Conservation (phyloP, 352 stramenopile species). For the Blastocystis hominis region DNA sequence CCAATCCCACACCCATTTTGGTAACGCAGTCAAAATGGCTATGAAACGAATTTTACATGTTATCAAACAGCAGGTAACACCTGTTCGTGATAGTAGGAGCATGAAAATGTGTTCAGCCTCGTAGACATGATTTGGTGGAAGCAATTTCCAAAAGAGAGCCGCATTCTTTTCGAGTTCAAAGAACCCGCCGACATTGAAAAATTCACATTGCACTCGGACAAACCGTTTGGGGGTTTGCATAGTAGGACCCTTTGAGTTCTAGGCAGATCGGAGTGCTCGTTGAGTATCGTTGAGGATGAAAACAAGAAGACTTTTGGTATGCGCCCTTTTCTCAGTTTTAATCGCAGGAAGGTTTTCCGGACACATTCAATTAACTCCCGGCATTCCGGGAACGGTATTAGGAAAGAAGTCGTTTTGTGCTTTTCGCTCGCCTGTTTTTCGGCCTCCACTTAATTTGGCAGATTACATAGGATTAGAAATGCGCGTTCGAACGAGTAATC, state of each 20-base stretch:
- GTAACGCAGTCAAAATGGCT: neutral
- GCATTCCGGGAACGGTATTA: slow-evolving; percentile 52
- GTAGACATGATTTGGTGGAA: slow-evolving; percentile 57
- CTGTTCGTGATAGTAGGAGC: slow-evolving; percentile 29
- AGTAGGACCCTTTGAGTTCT: neutral
- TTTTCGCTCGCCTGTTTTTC: slow-evolving; percentile 51
- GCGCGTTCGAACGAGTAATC: slow-evolving; percentile 46
- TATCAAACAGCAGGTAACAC: slow-evolving; percentile 51
- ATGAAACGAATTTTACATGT: slow-evolving; percentile 52
- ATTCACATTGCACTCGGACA: slow-evolving; percentile 54
- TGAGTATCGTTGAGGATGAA: slow-evolving; percentile 47
- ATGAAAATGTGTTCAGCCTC: neutral
- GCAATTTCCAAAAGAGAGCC: slow-evolving; percentile 48
- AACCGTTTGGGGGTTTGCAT: slow-evolving; percentile 27
- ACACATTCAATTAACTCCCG: slow-evolving; percentile 15
- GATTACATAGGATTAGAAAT: slow-evolving; percentile 52
- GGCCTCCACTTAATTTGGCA: slow-evolving; percentile 41
- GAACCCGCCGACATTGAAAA: slow-evolving; percentile 42
- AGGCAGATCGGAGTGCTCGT: slow-evolving; percentile 43
- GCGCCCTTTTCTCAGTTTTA: neutral
- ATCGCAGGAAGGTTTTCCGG: slow-evolving; percentile 32
- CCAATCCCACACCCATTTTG: neutral
- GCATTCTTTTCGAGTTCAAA: slow-evolving; percentile 54
- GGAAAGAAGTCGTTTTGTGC: slow-evolving; percentile 56
- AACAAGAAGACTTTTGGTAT: slow-evolving; percentile 47